Percentiles rank a stretch among this genome's conserved stretches.
Evolutionary conservation across 768 basidiomycete species (phyloP).

Genomic region (Gyrodon lividus): DNA sequence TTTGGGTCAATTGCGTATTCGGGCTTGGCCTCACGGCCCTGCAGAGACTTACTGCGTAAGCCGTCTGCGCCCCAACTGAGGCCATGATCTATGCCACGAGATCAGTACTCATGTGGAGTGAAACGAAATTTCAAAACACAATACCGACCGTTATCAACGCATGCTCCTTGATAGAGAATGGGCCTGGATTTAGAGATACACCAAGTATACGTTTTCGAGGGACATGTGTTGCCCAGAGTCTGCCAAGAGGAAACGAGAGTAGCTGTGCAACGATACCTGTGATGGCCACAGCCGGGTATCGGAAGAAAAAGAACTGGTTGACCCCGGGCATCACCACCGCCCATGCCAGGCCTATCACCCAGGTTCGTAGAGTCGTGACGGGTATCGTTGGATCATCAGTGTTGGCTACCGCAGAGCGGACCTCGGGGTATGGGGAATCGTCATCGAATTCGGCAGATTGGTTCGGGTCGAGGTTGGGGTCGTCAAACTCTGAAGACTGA

Average conservation of each 20-base stretch:
- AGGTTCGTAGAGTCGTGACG: slow-evolving; percentile 62
- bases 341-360: slow-evolving; percentile 71
- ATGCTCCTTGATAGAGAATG: slow-evolving; percentile 76
- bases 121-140: slow-evolving; percentile 18
- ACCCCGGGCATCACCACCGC: slow-evolving; percentile 63
- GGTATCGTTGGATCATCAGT: slow-evolving; percentile 68
- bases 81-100: slow-evolving; percentile 48
- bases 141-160: slow-evolving; percentile 57
- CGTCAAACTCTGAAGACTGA: slow-evolving; percentile 14
- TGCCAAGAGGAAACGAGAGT: slow-evolving; percentile 67
- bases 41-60: slow-evolving; percentile 51
- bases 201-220: slow-evolving; percentile 60
- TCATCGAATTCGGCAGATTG: slow-evolving; percentile 39
- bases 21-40: slow-evolving; percentile 7
- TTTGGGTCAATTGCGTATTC: neutral
- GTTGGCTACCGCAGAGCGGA: slow-evolving; percentile 66
- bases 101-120: slow-evolving; percentile 20
- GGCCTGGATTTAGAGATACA: slow-evolving; percentile 67
- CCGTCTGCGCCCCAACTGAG: slow-evolving; percentile 54
- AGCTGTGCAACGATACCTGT: slow-evolving; percentile 69
- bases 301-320: slow-evolving; percentile 79
- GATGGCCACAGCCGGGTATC: slow-evolving; percentile 65
- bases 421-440: slow-evolving; percentile 73
- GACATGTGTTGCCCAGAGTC: slow-evolving; percentile 50
- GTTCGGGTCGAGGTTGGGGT: slow-evolving; percentile 27